phyloP scores from a whole-genome alignment of 306 rosid species.

The Parietaria judaica region DNA sequence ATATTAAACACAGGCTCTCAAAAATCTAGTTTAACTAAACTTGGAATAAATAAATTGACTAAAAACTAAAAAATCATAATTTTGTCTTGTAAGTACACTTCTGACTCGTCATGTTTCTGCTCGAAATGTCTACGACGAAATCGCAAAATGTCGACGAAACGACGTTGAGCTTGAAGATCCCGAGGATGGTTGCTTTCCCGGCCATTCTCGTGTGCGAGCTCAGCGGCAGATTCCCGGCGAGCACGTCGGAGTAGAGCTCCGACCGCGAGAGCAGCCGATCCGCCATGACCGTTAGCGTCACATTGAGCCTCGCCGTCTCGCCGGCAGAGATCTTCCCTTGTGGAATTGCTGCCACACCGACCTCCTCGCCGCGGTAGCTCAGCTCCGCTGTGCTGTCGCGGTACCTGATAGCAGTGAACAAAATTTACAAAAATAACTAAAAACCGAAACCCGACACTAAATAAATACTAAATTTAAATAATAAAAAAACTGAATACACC shows the following conservation, averaged over 20 bases:
- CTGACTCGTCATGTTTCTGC: constrained; percentile 11
- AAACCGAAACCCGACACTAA: no score
- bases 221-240: constrained; percentile 34
- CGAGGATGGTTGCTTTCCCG: constrained; percentile 36
- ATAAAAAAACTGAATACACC: no score
- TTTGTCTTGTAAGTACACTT: constrained; percentile 32
- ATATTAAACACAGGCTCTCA: no score
- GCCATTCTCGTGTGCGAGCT: constrained; percentile 23
- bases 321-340: constrained; percentile 26
- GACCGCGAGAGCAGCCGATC: constrained; percentile 34
- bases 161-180: constrained; percentile 33
- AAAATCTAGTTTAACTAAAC: no score
- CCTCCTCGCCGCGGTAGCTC: constrained; percentile 42
- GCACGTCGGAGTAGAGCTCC: constrained; percentile 23
- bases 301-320: constrained; percentile 25
- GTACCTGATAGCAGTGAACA: constrained; percentile 6
- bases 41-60: no score
- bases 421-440: no score
- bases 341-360: constrained; percentile 47
- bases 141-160: constrained; percentile 43
- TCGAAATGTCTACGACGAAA: constrained; percentile 21
- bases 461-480: no score
- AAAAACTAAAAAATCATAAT: constrained; percentile 16
- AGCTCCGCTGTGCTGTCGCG: constrained; percentile 28
- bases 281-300: constrained; percentile 47